Conservation (phyloP, 2,329 filamentous ascomycete species). For the Magnaporthiopsis rhizophila region DNA sequence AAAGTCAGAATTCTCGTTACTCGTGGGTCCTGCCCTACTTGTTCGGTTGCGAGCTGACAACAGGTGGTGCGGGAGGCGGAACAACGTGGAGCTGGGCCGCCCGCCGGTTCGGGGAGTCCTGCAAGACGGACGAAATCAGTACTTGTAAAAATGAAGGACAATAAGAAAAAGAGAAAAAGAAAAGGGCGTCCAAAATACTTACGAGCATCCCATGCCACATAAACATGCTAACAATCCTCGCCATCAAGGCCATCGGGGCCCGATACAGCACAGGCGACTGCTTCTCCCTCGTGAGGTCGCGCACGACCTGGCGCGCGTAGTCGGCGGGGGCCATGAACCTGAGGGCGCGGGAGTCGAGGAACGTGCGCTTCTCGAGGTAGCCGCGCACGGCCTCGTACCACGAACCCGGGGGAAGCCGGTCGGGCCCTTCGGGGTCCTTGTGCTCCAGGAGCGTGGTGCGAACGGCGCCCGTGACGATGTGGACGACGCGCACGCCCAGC, state of each 20-base stretch:
- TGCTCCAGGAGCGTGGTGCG: slow-evolving; percentile 21
- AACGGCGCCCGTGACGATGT: slow-evolving; percentile 22
- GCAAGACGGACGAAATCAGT: not conserved
- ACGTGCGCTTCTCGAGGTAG: slow-evolving; percentile 19
- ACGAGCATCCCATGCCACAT: slow-evolving; percentile 24
- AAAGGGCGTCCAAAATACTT: not conserved
- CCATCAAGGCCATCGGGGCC: slow-evolving; percentile 18
- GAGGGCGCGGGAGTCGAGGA: slow-evolving; percentile 14
- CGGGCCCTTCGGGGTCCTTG: slow-evolving; percentile 10
- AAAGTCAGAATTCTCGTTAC: too few relatives aligned
- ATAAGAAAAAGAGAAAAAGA: not conserved
- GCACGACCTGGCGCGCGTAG: slow-evolving; percentile 21
- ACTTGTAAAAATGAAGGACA: too few relatives aligned
- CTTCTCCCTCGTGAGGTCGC: slow-evolving; percentile 18
- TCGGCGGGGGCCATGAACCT: slow-evolving; percentile 18
- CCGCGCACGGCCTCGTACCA: slow-evolving; percentile 18
- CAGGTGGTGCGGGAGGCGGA: too few relatives aligned
- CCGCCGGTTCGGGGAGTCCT: not conserved
- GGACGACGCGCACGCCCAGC: slow-evolving; percentile 23
- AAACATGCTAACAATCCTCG: slow-evolving; percentile 20
- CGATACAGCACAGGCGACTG: slow-evolving; percentile 21
- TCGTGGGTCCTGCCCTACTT: too few relatives aligned
- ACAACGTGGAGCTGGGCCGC: not conserved
- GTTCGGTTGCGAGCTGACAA: too few relatives aligned
- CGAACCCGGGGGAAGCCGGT: slow-evolving; percentile 19